A percentile compares a stretch with the other conserved stretches of the same genome.
phyloP scores from a whole-genome alignment of 2,329 filamentous ascomycete genomes.

The Colletotrichum lupini region DNA sequence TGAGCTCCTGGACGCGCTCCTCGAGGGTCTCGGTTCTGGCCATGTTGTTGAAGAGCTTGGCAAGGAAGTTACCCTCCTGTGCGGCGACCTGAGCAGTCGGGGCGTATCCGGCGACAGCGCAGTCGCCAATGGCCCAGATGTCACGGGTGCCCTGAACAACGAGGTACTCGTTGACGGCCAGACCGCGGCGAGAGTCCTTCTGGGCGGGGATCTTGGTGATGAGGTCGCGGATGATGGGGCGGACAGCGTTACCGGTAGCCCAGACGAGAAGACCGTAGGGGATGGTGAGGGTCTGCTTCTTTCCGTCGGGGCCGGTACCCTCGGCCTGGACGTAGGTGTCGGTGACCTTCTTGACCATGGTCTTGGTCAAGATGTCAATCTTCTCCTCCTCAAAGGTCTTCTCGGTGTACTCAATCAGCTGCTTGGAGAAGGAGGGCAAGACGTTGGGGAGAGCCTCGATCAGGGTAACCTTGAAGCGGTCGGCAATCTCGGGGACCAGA shows the following conservation, averaged over 20 bases:
- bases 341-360: constrained; percentile 97
- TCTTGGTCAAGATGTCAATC: constrained; percentile 97
- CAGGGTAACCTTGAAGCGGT: constrained; percentile 96
- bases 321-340: constrained; percentile 94
- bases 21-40: constrained; percentile 91
- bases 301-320: constrained; percentile 81
- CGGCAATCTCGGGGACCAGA: constrained; percentile 94
- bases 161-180: constrained; percentile 98
- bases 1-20: constrained; percentile 76
- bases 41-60: constrained; percentile 98
- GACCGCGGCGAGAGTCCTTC: constrained; percentile 92
- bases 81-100: constrained; percentile 96
- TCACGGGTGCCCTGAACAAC: constrained; percentile 97
- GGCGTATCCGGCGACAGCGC: constrained; percentile 96
- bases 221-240: constrained; percentile 89
- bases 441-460: constrained; percentile 98
- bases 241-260: constrained; percentile 96
- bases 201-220: constrained; percentile 94
- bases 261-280: constrained; percentile 97
- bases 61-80: constrained; percentile 95
- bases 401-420: constrained; percentile 99
- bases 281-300: constrained; percentile 83
- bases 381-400: constrained; percentile 99
- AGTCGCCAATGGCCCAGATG: constrained; percentile 98
- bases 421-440: constrained; percentile 98